Evolutionary conservation across 2,329 filamentous ascomycete genomes (phyloP).

Genomic region (Gliomastix tumulicola): DNA sequence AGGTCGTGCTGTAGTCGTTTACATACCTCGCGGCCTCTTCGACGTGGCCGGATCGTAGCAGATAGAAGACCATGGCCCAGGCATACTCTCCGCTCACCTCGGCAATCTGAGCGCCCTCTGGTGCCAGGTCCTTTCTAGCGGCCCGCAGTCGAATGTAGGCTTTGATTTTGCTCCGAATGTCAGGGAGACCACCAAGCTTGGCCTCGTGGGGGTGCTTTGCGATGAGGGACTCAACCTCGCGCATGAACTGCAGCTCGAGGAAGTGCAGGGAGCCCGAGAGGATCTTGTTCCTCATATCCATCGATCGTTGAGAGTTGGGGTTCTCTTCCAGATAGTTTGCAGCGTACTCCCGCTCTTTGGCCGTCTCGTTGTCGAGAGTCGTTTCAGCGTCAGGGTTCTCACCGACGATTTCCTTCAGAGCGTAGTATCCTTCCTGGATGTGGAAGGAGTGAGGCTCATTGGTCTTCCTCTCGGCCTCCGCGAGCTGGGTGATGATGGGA

Average conservation of each 20-base stretch:
- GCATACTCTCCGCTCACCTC: slow-evolving; percentile 80
- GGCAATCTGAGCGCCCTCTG: slow-evolving; percentile 53
- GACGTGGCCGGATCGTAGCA: slow-evolving; percentile 78
- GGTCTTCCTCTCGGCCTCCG: slow-evolving; percentile 63
- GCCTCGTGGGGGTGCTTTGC: slow-evolving; percentile 82
- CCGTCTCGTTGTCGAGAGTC: slow-evolving; percentile 52
- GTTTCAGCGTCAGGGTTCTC: slow-evolving; percentile 59
- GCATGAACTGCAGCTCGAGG: slow-evolving; percentile 75
- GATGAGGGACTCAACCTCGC: slow-evolving; percentile 70
- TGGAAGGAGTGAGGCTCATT: slow-evolving; percentile 67
- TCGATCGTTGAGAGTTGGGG: slow-evolving; percentile 53
- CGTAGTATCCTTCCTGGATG: slow-evolving; percentile 75
- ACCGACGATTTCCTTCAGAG: slow-evolving; percentile 70
- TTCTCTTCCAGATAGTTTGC: slow-evolving; percentile 71
- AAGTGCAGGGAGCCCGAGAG: slow-evolving; percentile 72
- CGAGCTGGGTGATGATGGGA: slow-evolving; percentile 70
- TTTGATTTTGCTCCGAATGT: slow-evolving; percentile 82
- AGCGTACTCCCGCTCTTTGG: slow-evolving; percentile 71
- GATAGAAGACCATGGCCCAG: slow-evolving; percentile 91
- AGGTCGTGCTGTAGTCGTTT: slow-evolving; percentile 68
- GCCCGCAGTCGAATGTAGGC: slow-evolving; percentile 82
- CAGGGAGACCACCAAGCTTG: slow-evolving; percentile 81
- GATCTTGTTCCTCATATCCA: slow-evolving; percentile 70
- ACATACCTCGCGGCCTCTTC: slow-evolving; percentile 84
- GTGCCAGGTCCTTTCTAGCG: slow-evolving; percentile 74